Evolutionary conservation across 129 eudicot species (phyloP).

Genomic region (Mikania micrantha): DNA sequence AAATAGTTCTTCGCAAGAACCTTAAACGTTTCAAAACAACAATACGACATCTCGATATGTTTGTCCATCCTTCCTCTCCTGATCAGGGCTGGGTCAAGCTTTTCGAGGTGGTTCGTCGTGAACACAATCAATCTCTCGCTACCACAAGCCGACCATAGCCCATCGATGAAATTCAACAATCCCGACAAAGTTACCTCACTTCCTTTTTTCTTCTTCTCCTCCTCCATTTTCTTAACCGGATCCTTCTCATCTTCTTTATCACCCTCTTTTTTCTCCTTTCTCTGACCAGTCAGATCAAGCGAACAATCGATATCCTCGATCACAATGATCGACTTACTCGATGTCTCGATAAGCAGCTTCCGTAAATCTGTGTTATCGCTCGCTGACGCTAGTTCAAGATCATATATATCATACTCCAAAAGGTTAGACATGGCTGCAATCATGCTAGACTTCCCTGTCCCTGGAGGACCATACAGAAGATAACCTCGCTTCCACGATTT

Average conservation of each 20-base stretch:
- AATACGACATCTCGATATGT: constrained; percentile 32
- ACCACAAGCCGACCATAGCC: constrained; percentile 66
- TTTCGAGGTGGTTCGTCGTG: constrained; percentile 50
- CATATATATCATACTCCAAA: constrained; percentile 52
- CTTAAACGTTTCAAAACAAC: constrained; percentile 33
- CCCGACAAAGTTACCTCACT: constrained; percentile 51
- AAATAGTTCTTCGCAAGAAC: constrained; percentile 28
- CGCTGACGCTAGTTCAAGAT: constrained; percentile 45
- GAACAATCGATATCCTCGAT: constrained; percentile 68
- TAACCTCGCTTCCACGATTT: constrained; percentile 67
- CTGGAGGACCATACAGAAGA: constrained; percentile 60
- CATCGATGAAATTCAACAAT: constrained; percentile 48
- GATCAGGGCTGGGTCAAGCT: constrained; percentile 31
- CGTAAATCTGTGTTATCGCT: constrained; percentile 54
- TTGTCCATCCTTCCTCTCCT: constrained; percentile 38
- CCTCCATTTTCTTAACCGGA: not conserved
- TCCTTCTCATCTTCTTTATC: constrained; percentile 25
- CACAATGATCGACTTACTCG: constrained; percentile 56
- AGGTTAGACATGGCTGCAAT: constrained; percentile 68
- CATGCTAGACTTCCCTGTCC: constrained; percentile 75
- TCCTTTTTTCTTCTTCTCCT: constrained; percentile 12
- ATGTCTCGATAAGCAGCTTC: constrained; percentile 46
- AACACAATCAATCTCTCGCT: constrained; percentile 54
- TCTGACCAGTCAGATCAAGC: constrained; percentile 46
- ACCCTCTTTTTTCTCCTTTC: constrained; percentile 33